A percentile compares a stretch with the other conserved stretches of the same genome.
Conservation (phyloP, 306 rosid species). For the Quercus glauca region DNA sequence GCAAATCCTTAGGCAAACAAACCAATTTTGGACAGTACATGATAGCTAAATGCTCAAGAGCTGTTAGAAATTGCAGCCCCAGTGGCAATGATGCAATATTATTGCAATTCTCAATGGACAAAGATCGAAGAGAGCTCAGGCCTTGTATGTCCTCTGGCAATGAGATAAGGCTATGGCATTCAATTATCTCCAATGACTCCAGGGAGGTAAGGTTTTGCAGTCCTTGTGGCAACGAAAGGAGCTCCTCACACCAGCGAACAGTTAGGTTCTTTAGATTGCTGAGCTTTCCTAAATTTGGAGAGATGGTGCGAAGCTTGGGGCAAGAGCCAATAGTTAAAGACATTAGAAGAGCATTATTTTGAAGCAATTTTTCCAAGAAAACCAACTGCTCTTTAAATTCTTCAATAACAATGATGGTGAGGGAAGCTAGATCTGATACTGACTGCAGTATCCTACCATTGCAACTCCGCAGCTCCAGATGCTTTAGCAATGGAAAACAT, state of each 20-base stretch:
- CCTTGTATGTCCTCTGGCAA: slow-evolving; percentile 17
- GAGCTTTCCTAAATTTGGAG: slow-evolving; percentile 18
- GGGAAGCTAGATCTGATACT: slow-evolving; percentile 1
- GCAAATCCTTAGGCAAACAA: slow-evolving; percentile 5
- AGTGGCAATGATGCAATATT: slow-evolving; percentile 9
- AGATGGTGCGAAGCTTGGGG: not conserved
- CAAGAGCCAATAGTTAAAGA: slow-evolving; percentile 25
- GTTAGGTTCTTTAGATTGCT: slow-evolving; percentile 1
- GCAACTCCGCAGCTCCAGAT: slow-evolving; percentile 6
- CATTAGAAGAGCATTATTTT: slow-evolving; percentile 5
- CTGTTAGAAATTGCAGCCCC: slow-evolving; percentile 9
- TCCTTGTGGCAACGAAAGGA: slow-evolving; percentile 13
- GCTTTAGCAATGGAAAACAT: slow-evolving; percentile 14
- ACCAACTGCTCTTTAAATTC: not conserved
- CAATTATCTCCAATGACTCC: slow-evolving; percentile 21
- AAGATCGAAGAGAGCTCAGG: slow-evolving; percentile 14
- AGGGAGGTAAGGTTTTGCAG: slow-evolving; percentile 17
- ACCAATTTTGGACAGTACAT: slow-evolving; percentile 23
- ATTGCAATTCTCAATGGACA: slow-evolving; percentile 28
- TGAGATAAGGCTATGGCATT: slow-evolving; percentile 18
- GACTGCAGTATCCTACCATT: slow-evolving; percentile 3
- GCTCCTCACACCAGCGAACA: slow-evolving; percentile 16
- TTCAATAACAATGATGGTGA: slow-evolving; percentile 17
- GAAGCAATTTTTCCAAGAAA: slow-evolving; percentile 7
- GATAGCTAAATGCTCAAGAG: slow-evolving; percentile 23